Base-by-base conservation (phyloP, 495 filamentous ascomycete genomes). In the Wilcoxina mikolae region DNA sequence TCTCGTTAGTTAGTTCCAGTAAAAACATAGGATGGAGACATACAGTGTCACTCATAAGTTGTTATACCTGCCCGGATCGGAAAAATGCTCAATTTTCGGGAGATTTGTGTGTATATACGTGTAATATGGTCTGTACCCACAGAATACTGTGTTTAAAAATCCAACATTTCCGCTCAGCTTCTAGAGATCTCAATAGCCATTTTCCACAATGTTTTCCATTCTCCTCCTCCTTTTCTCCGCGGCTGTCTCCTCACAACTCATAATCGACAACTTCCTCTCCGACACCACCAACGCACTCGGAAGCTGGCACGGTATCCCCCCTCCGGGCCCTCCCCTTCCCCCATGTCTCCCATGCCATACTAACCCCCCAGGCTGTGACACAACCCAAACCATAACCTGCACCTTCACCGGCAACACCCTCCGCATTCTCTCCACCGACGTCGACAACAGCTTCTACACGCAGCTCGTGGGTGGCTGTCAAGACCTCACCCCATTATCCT, bases 391-490 rank as follows among this genome's bases (percentile, higher is more conserved):
- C 4, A 56, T 77, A 10, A 73, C 74, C 12, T 76, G 76, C 58
- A 64, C 69, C 35, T 67, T 60, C 60, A 65, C 69, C 59, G 53
- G 58, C 56, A 65, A 70, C 59, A 56, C 66, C 33, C 69, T 85
- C 53, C 78, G 74, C 10, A 71, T 88, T 50, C 72, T 69, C 58
- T 78, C 80, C 22, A 74, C 75, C 31, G 79, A 85, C 60, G 73
- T 81, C 20, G 84, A 88, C 62, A 72, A 83, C 35, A 74, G 73
- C 57, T 88, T 76, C 72, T 78, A 84, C 64, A 82, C 81, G 0
- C 80, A 85, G 62, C 68, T 88, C 48, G 67, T 74, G 0, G 65
- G 65, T 25, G 69, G 69, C 17, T 88, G 84, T 67, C 73, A 72
- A 54, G 79, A 85, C 61, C 64, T 86, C 44, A 64, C 70, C 7